Conservation (phyloP, 495 filamentous ascomycete genomes). For the Neurospora sp. region DNA sequence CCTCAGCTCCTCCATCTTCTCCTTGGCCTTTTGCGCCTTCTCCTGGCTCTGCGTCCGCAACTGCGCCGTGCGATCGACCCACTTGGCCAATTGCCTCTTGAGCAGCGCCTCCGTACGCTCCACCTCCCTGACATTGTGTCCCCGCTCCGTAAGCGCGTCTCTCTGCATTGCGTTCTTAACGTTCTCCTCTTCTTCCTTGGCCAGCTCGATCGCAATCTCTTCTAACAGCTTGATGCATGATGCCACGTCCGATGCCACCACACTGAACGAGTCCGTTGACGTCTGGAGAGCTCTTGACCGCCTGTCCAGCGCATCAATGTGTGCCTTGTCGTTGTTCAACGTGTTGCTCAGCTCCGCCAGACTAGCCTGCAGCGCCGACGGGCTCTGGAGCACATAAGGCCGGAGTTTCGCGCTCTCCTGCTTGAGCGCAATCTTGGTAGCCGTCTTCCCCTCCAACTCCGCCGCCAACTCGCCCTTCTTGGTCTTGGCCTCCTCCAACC, state of each 20-base stretch:
- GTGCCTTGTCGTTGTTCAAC: constrained; percentile 62
- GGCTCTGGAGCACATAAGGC: constrained; percentile 84
- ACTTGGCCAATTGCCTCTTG: constrained; percentile 71
- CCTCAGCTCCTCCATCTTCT: constrained; percentile 83
- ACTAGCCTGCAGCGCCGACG: constrained; percentile 69
- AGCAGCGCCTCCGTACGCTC: constrained; percentile 78
- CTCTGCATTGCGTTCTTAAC: constrained; percentile 66
- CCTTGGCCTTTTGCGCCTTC: constrained; percentile 68
- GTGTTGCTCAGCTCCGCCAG: constrained; percentile 71
- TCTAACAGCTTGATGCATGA: constrained; percentile 81
- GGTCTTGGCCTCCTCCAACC: constrained; percentile 62
- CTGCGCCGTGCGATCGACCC: constrained; percentile 75
- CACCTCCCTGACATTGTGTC: constrained; percentile 81
- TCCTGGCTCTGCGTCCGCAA: constrained; percentile 66
- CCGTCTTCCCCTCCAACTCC: constrained; percentile 70
- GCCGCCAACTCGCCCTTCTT: constrained; percentile 63
- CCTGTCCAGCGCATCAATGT: constrained; percentile 79
- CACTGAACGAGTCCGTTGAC: constrained; percentile 75
- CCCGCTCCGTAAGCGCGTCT: constrained; percentile 77
- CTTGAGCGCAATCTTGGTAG: constrained; percentile 43
- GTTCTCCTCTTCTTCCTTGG: constrained; percentile 84
- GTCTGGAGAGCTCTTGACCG: constrained; percentile 84
- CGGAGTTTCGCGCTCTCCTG: constrained; percentile 81
- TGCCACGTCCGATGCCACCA: constrained; percentile 72
- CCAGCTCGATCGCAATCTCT: constrained; percentile 71